Percentiles rank a stretch among this genome's conserved stretches.
Evolutionary conservation across 2,329 filamentous ascomycete species (phyloP).

Genomic region (Fusarium nygamai): DNA sequence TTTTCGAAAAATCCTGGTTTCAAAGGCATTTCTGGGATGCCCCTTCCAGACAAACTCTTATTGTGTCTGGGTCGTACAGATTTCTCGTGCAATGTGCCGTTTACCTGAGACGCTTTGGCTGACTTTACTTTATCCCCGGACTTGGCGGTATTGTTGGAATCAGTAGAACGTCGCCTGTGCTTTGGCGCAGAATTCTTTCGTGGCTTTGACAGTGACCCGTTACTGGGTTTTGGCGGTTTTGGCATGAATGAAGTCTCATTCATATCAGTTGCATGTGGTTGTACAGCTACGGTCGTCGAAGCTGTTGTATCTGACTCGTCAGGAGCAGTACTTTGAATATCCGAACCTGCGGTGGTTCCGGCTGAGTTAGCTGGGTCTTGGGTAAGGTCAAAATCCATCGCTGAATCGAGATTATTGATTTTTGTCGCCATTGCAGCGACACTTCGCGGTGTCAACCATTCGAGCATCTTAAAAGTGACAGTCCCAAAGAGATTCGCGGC

Average conservation of each 20-base stretch:
- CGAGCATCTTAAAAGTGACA: slow-evolving; percentile 74
- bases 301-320: not conserved
- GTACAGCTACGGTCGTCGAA: not conserved
- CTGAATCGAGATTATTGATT: slow-evolving; percentile 29
- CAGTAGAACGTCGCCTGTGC: slow-evolving; percentile 45
- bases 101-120: slow-evolving; percentile 44
- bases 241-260: slow-evolving; percentile 1
- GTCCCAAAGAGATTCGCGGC: slow-evolving; percentile 72
- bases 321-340: not conserved
- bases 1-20: slow-evolving; percentile 54
- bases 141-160: slow-evolving; percentile 42
- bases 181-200: slow-evolving; percentile 39
- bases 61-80: slow-evolving; percentile 45
- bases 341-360: not conserved
- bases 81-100: slow-evolving; percentile 49
- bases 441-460: slow-evolving; percentile 73
- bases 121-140: slow-evolving; percentile 45
- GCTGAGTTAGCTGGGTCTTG: not conserved
- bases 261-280: not conserved
- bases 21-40: slow-evolving; percentile 49
- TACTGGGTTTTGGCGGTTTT: slow-evolving; percentile 14
- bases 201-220: slow-evolving; percentile 15
- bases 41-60: slow-evolving; percentile 40
- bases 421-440: slow-evolving; percentile 59
- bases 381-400: not conserved